phyloP scores from a whole-genome alignment of 495 filamentous ascomycete species.

The Penicillium cosmopolitanum region DNA sequence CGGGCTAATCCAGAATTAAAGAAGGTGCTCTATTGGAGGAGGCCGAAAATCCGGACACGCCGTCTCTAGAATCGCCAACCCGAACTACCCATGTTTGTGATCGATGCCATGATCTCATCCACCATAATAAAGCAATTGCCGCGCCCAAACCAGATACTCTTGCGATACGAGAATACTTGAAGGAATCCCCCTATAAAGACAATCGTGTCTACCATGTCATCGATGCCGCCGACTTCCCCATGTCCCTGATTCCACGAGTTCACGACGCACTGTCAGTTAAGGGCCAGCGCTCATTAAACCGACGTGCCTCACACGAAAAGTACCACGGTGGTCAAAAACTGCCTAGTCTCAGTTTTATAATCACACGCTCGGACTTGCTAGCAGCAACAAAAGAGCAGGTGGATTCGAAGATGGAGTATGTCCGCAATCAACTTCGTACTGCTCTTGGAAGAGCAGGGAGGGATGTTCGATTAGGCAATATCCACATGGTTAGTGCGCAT shows the following conservation, averaged over 20 bases:
- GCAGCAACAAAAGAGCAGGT: slow-evolving; percentile 80
- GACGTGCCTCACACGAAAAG: slow-evolving; percentile 65
- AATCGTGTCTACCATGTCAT: slow-evolving; percentile 97
- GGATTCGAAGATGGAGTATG: slow-evolving; percentile 78
- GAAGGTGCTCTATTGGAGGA: slow-evolving; percentile 46
- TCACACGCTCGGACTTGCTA: slow-evolving; percentile 86
- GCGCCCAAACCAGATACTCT: slow-evolving; percentile 78
- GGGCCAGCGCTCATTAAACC: slow-evolving; percentile 74
- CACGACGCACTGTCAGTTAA: slow-evolving; percentile 60
- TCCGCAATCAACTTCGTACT: slow-evolving; percentile 72
- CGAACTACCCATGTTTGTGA: slow-evolving; percentile 65
- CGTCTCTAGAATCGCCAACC: slow-evolving; percentile 18
- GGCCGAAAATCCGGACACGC: slow-evolving; percentile 31
- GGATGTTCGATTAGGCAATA: slow-evolving; percentile 75
- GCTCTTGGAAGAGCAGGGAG: slow-evolving; percentile 63
- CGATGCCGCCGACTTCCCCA: slow-evolving; percentile 96
- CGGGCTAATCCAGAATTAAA: slow-evolving; percentile 7
- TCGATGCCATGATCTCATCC: slow-evolving; percentile 79
- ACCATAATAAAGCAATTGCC: slow-evolving; percentile 70
- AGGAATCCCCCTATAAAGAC: slow-evolving; percentile 79
- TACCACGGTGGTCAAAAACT: slow-evolving; percentile 65
- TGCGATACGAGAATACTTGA: slow-evolving; percentile 77
- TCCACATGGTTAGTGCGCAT: slow-evolving; percentile 82
- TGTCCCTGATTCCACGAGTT: slow-evolving; percentile 78
- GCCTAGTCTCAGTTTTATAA: slow-evolving; percentile 77